Base-by-base conservation (phyloP, 306 rosid genomes). In the Quillaja saponaria region DNA sequence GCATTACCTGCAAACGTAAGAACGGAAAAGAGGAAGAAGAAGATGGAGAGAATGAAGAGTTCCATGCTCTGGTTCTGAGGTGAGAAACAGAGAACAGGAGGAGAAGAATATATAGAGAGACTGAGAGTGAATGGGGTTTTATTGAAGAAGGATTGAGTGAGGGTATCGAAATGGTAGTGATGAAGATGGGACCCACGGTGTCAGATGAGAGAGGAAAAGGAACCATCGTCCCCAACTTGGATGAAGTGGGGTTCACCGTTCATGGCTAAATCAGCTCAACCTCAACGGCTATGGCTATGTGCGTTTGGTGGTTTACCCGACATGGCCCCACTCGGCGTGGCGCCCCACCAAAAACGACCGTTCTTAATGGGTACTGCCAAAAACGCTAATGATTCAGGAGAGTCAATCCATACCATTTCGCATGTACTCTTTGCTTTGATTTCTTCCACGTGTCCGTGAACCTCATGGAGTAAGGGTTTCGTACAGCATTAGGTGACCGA, bases 1-100 rank as follows among this genome's bases (percentile, higher is more conserved):
- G 7, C 44, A 39, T 67, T 70, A 63, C 95, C 91, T 76, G 96
- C n/a, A 31, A 75, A 64, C 13, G 70, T 16, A 54, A 58, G 57
- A 21, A 79, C 13, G 19, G 71, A 63, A 14, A 80, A 3, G 74
- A 61, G 18, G 42, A 77, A 13, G 51, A 65, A n/a, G 69, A 75
- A 47, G 66, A 64, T 8, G 63, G 18, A 7, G 39, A 80, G 8
- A 10, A 71, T 33, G 50, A 47, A 56, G 6, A 13, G 72, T 25
- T 76, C 75, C 96, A 85, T 76, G 31, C 65, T 75, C 80, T 61
- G 82, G 28, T 58, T 60, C 65, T 41, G 34, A 1, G 48, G 15
- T 3, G 10, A 33, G 63, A 64, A 78, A 72, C 75, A 67, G 83
- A 75, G 66, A 57, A 19, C 1, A 38, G 0, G 34, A 48, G 55